These are phyloP conservation scores for Xylaria acuta DNA, from an alignment of 495 filamentous ascomycete genomes.

Conservation along the genomic window DNA sequence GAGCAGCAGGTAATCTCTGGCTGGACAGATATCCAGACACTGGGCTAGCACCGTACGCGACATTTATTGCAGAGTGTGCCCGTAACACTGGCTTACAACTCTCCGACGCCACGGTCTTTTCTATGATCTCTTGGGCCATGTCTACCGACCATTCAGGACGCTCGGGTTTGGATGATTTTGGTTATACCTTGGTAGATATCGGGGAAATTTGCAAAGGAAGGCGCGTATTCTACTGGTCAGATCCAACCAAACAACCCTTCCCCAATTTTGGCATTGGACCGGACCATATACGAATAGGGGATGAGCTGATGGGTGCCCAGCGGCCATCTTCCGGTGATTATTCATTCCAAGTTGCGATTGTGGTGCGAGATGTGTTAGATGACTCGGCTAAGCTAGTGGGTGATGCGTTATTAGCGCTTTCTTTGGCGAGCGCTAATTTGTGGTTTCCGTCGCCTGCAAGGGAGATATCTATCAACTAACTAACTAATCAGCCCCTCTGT, in stretches of 20 bases:
- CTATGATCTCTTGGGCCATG: conserved; percentile 5
- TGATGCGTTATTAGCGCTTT: not conserved
- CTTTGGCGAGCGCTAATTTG: not conserved
- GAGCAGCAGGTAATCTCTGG: not conserved
- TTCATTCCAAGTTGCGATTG: not conserved
- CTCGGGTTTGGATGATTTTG: not conserved
- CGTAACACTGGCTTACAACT: not conserved
- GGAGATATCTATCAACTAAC: not conserved
- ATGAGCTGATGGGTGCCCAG: not conserved
- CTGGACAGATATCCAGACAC: not conserved
- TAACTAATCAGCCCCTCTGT: too few relatives aligned
- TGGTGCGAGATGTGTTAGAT: not conserved
- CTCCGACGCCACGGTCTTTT: not conserved
- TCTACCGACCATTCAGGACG: not conserved
- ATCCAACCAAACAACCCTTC: not conserved
- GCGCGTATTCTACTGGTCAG: not conserved
- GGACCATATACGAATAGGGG: not conserved
- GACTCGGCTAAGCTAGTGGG: not conserved
- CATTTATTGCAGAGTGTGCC: not conserved
- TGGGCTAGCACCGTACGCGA: not conserved
- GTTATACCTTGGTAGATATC: not conserved
- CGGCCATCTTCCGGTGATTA: not conserved
- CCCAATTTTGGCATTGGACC: not conserved
- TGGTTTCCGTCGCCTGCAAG: not conserved
- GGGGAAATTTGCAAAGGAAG: not conserved